Evolutionary conservation across 1,139 yeast genomes (phyloP).

Genomic region (Geotrichum fermentans): DNA sequence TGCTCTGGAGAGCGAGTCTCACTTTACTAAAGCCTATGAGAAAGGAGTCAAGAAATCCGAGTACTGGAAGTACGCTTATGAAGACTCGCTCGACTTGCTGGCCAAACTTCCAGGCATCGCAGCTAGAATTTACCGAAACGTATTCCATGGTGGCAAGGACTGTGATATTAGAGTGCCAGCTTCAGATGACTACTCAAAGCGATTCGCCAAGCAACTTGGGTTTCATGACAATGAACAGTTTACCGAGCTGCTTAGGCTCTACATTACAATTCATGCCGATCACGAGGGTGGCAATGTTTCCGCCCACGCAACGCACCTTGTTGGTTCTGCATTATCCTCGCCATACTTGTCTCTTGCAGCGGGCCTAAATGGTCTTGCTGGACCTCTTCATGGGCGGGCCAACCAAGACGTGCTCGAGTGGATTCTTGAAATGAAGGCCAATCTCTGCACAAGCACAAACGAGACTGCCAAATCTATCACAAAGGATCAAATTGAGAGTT

Average conservation of each 20-base stretch:
- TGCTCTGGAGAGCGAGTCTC: constrained; percentile 63
- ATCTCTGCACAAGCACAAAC: constrained; percentile 28
- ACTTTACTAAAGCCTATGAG: constrained; percentile 59
- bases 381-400: constrained; percentile 98
- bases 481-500: constrained; percentile 77
- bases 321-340: constrained; percentile 92
- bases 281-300: constrained; percentile 99
- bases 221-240: constrained; percentile 75
- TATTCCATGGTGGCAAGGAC: constrained; percentile 74
- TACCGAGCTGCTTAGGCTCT: constrained; percentile 87
- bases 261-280: constrained; percentile 94
- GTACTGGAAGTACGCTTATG: constrained; percentile 64
- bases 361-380: constrained; percentile 95
- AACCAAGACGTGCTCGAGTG: constrained; percentile 97
- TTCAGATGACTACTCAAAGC: constrained; percentile 90
- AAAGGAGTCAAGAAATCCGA: constrained; percentile 61
- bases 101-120: constrained; percentile 66
- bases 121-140: constrained; percentile 61
- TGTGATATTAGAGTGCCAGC: constrained; percentile 41
- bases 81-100: constrained; percentile 58
- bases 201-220: constrained; percentile 83
- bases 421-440: constrained; percentile 78
- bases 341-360: constrained; percentile 93
- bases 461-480: constrained; percentile 64
- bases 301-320: constrained; percentile 96